A percentile compares a stretch with the other conserved stretches of the same genome.
These are phyloP conservation scores for Candida tibetensis DNA, from an alignment of 805 yeast species.

Conservation along the genomic window DNA sequence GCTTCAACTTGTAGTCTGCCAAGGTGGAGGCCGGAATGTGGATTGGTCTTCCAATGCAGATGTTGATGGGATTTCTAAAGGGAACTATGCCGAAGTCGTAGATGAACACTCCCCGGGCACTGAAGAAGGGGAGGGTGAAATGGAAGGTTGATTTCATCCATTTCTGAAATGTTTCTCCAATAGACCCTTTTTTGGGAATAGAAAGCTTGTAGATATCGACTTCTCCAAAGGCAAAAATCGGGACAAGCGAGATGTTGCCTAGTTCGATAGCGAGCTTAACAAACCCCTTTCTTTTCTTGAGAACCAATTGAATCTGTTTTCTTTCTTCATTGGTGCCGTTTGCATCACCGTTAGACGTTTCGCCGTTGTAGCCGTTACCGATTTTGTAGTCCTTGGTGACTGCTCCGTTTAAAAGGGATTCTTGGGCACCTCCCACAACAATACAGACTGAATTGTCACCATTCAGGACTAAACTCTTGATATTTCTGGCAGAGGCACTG, in stretches of 20 bases:
- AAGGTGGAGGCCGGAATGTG: conserved; percentile 46
- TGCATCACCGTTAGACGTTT: not conserved
- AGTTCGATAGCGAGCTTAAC: conserved; percentile 78
- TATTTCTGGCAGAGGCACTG: conserved; percentile 75
- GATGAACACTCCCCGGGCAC: conserved; percentile 89
- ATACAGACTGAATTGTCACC: conserved; percentile 76
- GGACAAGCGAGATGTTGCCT: conserved; percentile 79
- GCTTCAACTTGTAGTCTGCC: conserved; percentile 27
- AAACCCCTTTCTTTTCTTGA: conserved; percentile 82
- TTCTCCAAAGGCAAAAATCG: conserved; percentile 90
- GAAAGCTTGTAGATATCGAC: conserved; percentile 53
- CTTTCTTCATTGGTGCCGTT: conserved; percentile 2
- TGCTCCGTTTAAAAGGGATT: conserved; percentile 57
- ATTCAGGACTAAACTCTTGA: conserved; percentile 57
- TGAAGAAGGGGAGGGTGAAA: conserved; percentile 87
- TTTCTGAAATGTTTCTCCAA: conserved; percentile 57
- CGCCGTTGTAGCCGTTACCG: conserved; percentile 33
- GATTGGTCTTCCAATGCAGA: conserved; percentile 73
- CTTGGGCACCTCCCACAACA: conserved; percentile 96
- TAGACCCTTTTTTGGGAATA: conserved; percentile 38
- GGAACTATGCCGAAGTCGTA: conserved; percentile 92
- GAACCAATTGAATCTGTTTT: conserved; percentile 63
- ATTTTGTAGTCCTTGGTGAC: conserved; percentile 32
- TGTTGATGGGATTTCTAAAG: conserved; percentile 71
- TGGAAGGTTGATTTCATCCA: conserved; percentile 71